Conservation (phyloP, 2,329 filamentous ascomycete species). For the Neocatenulostroma microsporum region DNA sequence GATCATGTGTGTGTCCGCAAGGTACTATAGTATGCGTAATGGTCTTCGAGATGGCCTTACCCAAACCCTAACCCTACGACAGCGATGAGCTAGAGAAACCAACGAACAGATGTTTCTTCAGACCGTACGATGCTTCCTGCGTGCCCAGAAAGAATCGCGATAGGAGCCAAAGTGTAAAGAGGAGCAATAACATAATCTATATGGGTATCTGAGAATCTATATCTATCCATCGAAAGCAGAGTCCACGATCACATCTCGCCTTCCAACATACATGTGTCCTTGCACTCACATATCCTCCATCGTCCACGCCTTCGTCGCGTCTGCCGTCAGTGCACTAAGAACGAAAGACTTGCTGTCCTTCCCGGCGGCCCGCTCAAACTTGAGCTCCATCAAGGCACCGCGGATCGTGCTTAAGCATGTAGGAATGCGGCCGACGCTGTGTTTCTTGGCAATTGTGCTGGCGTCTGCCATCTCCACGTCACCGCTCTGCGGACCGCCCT, state of each 20-base stretch:
- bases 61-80: no score
- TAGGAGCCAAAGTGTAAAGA: background rate
- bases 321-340: constrained; percentile 18
- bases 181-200: constrained; percentile 2
- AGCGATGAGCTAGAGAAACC: no score
- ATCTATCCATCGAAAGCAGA: background rate
- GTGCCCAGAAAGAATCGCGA: background rate
- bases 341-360: constrained; percentile 8
- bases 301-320: constrained; percentile 19
- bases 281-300: constrained; percentile 15
- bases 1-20: no score
- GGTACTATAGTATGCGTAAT: no score
- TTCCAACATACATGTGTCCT: no score
- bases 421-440: constrained; percentile 21
- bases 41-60: no score
- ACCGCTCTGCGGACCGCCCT: background rate
- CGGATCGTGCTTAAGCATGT: constrained; percentile 22
- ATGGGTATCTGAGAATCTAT: constrained; percentile 6
- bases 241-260: no score
- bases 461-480: background rate
- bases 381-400: constrained; percentile 20
- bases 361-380: constrained; percentile 12
- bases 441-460: constrained; percentile 6
- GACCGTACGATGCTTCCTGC: no score
- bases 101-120: no score